phyloP scores from a whole-genome alignment of 106 monocot genomes.

The Phalaenopsis equestris region DNA sequence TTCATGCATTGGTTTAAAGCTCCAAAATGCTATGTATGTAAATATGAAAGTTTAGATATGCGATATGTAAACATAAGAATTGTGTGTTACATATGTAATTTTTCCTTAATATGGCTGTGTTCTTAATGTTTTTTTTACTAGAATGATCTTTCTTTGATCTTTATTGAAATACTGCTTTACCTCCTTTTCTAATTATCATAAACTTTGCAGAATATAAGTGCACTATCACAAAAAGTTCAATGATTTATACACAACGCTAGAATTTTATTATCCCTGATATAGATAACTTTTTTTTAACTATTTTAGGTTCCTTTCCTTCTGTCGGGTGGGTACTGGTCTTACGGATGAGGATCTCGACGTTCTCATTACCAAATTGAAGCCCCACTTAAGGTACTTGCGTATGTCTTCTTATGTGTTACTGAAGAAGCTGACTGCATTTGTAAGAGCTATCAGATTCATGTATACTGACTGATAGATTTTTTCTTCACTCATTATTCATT shows the following conservation, averaged over 20 bases:
- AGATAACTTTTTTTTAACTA: neutral
- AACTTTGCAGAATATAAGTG: neutral
- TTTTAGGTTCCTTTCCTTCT: constrained; percentile 91
- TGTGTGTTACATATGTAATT: too few relatives aligned
- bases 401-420: neutral
- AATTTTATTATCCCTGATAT: neutral
- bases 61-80: too few relatives aligned
- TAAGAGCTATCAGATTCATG: neutral
- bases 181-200: neutral
- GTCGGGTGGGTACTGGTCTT: constrained; percentile 92
- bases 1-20: too few relatives aligned
- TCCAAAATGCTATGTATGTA: too few relatives aligned
- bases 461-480: neutral
- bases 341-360: constrained; percentile 91
- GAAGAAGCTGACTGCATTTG: neutral
- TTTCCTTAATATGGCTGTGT: neutral
- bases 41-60: too few relatives aligned
- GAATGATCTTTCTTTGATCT: neutral
- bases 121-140: neutral
- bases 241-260: neutral
- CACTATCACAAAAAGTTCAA: neutral
- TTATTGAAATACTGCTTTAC: neutral
- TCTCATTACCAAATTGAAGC: constrained; percentile 74
- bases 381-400: constrained; percentile 65
- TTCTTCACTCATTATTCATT: neutral